Evolutionary conservation across 352 stramenopile species (phyloP).

Genomic region (Pythium diclinum): DNA sequence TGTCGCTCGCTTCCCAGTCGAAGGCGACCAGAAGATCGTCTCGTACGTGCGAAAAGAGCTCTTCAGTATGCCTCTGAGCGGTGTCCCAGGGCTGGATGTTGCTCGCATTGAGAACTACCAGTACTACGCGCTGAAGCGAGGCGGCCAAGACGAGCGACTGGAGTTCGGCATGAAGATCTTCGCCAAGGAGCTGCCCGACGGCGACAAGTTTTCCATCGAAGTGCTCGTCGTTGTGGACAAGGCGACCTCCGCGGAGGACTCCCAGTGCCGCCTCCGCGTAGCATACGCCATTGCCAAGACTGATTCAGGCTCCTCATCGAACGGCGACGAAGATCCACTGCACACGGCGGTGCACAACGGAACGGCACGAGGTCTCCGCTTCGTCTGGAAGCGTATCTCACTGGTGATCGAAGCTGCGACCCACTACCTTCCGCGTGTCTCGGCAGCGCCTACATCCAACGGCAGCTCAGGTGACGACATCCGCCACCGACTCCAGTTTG

Average conservation of each 20-base stretch:
- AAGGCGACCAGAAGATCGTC: neutral
- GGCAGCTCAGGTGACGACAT: conserved; percentile 17
- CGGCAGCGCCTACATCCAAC: conserved; percentile 20
- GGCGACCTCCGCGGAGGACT: neutral
- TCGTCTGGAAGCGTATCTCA: conserved; percentile 54
- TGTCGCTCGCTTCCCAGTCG: conserved; percentile 11
- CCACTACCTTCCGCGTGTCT: conserved; percentile 21
- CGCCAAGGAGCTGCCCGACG: conserved; percentile 43
- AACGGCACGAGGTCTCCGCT: conserved; percentile 43
- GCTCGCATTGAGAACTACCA: conserved; percentile 55
- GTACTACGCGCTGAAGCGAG: conserved; percentile 41
- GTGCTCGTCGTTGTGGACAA: conserved; percentile 20
- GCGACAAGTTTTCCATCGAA: conserved; percentile 54
- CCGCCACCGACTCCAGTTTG: conserved; percentile 36
- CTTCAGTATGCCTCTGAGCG: conserved; percentile 54
- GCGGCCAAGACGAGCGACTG: conserved; percentile 28
- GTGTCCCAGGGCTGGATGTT: conserved; percentile 43
- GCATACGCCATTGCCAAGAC: conserved; percentile 33
- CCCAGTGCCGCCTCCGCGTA: conserved; percentile 34
- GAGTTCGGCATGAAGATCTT: conserved; percentile 75
- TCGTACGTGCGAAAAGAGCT: conserved; percentile 52
- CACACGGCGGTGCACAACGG: conserved; percentile 32
- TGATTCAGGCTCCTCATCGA: neutral
- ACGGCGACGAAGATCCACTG: conserved; percentile 35
- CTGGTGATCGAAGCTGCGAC: conserved; percentile 43